Percentiles rank a stretch among this genome's conserved stretches.
phyloP scores from a whole-genome alignment of 139 green algal genomes.

The Ulvella scutata region DNA sequence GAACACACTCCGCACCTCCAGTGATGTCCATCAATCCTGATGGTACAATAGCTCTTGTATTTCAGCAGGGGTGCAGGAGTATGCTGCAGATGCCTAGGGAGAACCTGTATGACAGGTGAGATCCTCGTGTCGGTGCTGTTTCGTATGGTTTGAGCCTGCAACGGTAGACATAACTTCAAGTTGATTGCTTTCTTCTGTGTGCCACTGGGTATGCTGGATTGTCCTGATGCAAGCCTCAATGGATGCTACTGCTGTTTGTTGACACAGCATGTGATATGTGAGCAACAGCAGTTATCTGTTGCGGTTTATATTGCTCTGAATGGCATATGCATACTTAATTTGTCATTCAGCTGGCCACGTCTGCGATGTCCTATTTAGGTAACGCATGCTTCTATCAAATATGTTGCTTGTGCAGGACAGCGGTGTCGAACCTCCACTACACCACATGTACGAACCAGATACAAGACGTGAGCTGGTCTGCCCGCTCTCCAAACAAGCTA shows the following conservation, averaged over 20 bases:
- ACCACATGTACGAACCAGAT: neutral
- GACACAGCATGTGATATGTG: neutral
- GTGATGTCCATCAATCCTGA: neutral
- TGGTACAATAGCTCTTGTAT: neutral
- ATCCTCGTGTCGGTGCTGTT: neutral
- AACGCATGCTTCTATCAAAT: no score
- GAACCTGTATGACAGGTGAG: neutral
- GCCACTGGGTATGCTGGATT: neutral
- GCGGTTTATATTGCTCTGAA: no score
- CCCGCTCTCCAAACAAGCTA: neutral
- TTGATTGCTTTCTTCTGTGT: neutral
- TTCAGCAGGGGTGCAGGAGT: neutral
- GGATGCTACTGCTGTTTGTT: neutral
- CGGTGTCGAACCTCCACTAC: neutral
- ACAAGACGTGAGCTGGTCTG: conserved; percentile 1
- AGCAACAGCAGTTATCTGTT: neutral
- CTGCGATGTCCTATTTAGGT: no score
- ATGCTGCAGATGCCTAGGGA: neutral
- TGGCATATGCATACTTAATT: no score
- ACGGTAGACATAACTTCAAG: neutral
- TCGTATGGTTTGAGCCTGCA: neutral
- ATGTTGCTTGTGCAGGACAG: no score
- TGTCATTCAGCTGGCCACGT: no score
- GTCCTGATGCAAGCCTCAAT: neutral
- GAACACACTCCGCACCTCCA: no score